Percentiles rank a stretch among this genome's conserved stretches.
Evolutionary conservation across 139 green algal species (phyloP).

Genomic region (Chlamydomonas incerta): DNA sequence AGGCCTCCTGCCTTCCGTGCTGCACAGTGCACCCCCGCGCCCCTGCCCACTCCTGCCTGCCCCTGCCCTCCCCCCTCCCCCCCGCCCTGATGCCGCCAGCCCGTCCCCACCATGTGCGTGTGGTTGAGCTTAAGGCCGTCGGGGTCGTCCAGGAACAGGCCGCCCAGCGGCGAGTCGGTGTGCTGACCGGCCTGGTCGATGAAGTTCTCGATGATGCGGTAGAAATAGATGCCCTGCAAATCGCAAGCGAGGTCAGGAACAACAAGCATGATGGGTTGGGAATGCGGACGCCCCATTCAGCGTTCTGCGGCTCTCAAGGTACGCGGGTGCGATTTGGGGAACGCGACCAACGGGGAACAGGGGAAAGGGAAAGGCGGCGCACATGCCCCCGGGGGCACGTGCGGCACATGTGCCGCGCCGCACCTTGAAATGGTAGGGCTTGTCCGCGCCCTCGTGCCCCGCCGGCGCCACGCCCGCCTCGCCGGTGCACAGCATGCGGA

Average conservation of each 20-base stretch:
- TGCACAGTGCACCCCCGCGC: no score
- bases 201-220: constrained; percentile 59
- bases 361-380: no score
- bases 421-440: constrained; percentile 60
- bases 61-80: no score
- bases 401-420: background rate
- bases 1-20: no score
- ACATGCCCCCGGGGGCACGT: no score
- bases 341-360: no score
- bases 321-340: no score
- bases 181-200: constrained; percentile 55
- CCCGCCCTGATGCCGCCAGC: background rate
- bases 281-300: background rate
- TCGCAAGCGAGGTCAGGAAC: background rate
- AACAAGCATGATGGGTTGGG: background rate
- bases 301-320: no score
- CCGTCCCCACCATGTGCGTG: constrained; percentile 43
- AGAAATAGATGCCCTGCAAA: constrained; percentile 41
- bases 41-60: no score
- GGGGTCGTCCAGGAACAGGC: constrained; percentile 66
- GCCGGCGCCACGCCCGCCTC: constrained; percentile 56
- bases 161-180: constrained; percentile 71
- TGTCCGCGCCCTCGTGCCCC: constrained; percentile 56
- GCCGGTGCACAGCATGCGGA: constrained; percentile 68
- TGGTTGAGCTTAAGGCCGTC: constrained; percentile 77